A percentile compares a stretch with the other conserved stretches of the same genome.
Conservation (phyloP, 768 basidiomycete genomes). For the Infundibulicybe gibba region DNA sequence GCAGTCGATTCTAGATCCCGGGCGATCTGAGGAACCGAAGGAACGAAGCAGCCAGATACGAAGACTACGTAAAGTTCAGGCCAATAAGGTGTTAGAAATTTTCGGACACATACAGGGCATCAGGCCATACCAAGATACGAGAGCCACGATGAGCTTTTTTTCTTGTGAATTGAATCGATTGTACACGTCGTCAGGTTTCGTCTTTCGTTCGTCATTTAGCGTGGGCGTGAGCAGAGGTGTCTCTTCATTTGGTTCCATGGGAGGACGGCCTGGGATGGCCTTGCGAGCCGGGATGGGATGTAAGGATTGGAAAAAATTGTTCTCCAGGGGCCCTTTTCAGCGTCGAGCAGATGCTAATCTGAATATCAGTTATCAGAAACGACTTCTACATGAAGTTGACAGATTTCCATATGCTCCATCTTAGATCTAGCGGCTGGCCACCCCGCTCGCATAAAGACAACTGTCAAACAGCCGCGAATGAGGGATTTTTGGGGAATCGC, state of each 20-base stretch:
- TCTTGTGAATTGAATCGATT: conserved; percentile 36
- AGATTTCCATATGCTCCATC: too few species aligned
- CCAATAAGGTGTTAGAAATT: not conserved
- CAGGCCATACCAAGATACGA: conserved; percentile 47
- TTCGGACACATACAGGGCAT: conserved; percentile 36
- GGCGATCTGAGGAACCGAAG: conserved; percentile 56
- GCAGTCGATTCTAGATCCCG: conserved; percentile 44
- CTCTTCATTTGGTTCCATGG: not conserved
- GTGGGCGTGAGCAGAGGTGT: not conserved
- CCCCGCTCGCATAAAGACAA: too few species aligned
- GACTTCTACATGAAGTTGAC: too few species aligned
- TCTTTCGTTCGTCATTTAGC: not conserved
- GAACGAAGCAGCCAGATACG: conserved; percentile 50
- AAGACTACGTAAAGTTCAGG: conserved; percentile 35
- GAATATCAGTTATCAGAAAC: too few species aligned
- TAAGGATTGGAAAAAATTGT: too few species aligned
- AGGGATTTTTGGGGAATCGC: too few species aligned
- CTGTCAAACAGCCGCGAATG: too few species aligned
- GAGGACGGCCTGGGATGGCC: too few species aligned
- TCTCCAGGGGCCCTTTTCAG: too few species aligned
- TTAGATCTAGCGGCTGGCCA: too few species aligned
- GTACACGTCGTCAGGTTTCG: conserved; percentile 28
- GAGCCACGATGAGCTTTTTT: conserved; percentile 41
- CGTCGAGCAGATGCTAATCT: too few species aligned
- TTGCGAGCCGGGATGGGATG: too few species aligned